Conservation (phyloP, 179 eudicot species). For the Heliamphora pulchella region DNA sequence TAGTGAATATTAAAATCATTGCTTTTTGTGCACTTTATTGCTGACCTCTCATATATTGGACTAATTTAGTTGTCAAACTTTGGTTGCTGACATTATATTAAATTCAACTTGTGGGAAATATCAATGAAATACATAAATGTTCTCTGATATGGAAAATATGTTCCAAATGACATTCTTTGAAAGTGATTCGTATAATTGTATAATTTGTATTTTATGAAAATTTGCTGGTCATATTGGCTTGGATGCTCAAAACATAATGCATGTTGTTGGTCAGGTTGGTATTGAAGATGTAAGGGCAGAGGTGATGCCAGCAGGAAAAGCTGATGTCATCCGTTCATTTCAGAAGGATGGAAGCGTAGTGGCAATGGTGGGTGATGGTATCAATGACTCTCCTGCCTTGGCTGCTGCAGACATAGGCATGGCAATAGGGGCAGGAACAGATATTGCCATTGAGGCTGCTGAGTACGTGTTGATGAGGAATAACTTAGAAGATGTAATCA, state of each 20-base stretch:
- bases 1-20: neutral
- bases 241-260: neutral
- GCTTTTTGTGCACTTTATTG: neutral
- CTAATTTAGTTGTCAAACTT: neutral
- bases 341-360: constrained; percentile 74
- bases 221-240: neutral
- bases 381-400: constrained; percentile 90
- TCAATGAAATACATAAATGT: neutral
- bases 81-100: neutral
- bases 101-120: neutral
- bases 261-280: constrained; percentile 56
- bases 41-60: neutral
- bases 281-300: constrained; percentile 80
- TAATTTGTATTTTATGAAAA: neutral
- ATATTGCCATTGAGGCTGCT: constrained; percentile 90
- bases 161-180: neutral
- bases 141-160: neutral
- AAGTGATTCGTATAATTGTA: too few relatives aligned
- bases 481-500: constrained; percentile 85
- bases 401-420: constrained; percentile 94
- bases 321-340: constrained; percentile 63
- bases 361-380: constrained; percentile 97
- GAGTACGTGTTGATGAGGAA: constrained; percentile 86
- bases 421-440: constrained; percentile 97
- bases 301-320: constrained; percentile 89